Evolutionary conservation across 2,329 filamentous ascomycete species (phyloP), one percentile per base, ranked within the genome.

Genomic region (Colletotrichum cordylinicola): DNA sequence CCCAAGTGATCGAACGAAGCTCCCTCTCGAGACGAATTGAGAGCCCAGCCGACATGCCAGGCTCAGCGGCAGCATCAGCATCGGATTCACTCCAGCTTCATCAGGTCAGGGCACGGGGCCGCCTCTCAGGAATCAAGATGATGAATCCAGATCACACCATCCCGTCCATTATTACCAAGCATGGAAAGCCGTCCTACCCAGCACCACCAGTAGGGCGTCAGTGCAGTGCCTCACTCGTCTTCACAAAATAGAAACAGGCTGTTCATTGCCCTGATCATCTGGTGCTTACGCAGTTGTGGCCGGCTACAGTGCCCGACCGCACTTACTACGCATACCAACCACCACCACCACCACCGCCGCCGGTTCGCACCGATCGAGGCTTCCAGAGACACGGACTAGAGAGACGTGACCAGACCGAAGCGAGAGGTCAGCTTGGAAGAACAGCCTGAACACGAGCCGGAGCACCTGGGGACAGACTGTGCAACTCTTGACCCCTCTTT

Each of bases 331-430:
- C 18, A 24, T 21, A 60, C 67, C 35, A 61, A 61, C 58, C 58
- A 31, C 24, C 24, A 27, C 24, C 24, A 27, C 24, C 24, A 61
- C 27, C 29, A 33, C 61, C 43, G 31, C 67, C 29, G 13, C 61
- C 67, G 35, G 62, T 68, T 18, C 61, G 62, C 62, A 72, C 69
- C 68, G 69, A 72, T 67, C 55, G 39, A 67, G 55, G 18, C 69
- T 72, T 67, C 48, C 55, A 67, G 60, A 65, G 39, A 66, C 58
- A 66, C 61, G 35, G 67, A 71, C 29, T 70, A 66, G 37, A 29
- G 55, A 18, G 39, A 31, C 24, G 24, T 24, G 55, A 58, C 55
- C 13, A 31, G 55, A 58, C 16, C 8, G 55, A 64, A 52, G 43
- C 43, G 18, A 61, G 27, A 61, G 58, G 33, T 61, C 29, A 33